Percentiles rank a stretch among this genome's conserved stretches.
Conservation (phyloP, 768 basidiomycete genomes). For the Panaeolus cyanescens region DNA sequence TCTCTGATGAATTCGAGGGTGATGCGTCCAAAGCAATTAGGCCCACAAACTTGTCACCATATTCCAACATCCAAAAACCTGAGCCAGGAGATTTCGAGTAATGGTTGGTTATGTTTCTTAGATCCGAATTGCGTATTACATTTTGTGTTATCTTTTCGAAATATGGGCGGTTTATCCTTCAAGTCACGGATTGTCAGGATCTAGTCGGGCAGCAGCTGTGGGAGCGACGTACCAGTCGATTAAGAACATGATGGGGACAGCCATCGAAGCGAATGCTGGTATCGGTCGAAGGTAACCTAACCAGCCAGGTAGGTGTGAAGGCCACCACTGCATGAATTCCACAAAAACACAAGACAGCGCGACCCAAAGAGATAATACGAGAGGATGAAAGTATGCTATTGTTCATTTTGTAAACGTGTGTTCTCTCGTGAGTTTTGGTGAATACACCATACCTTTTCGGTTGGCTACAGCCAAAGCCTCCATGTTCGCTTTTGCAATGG, state of each 20-base stretch:
- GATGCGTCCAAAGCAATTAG: conserved; percentile 73
- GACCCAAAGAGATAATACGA: conserved; percentile 64
- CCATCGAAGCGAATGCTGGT: conserved; percentile 66
- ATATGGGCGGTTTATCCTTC: conserved; percentile 69
- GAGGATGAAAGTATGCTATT: conserved; percentile 57
- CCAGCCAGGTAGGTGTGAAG: conserved; percentile 42
- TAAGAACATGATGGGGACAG: conserved; percentile 63
- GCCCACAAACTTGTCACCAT: conserved; percentile 58
- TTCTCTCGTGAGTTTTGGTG: background rate
- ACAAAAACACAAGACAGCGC: conserved; percentile 59
- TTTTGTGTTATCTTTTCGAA: conserved; percentile 60
- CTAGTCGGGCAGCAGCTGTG: background rate
- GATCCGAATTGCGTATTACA: conserved; percentile 57
- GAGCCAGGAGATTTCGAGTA: conserved; percentile 65
- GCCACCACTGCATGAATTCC: conserved; percentile 70
- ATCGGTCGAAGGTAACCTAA: conserved; percentile 58
- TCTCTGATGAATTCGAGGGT: conserved; percentile 25
- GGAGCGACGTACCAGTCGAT: conserved; percentile 63
- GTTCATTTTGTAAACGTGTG: conserved; percentile 5
- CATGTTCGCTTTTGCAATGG: conserved; percentile 65
- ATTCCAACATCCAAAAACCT: conserved; percentile 72
- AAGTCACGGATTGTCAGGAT: background rate
- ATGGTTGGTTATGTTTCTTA: conserved; percentile 50
- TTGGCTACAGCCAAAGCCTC: conserved; percentile 72
- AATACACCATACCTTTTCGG: conserved; percentile 44